Percentiles rank a stretch among this genome's conserved stretches.
Conservation (phyloP, 2,329 filamentous ascomycete genomes). For the Neopestalotiopsis sp. region DNA sequence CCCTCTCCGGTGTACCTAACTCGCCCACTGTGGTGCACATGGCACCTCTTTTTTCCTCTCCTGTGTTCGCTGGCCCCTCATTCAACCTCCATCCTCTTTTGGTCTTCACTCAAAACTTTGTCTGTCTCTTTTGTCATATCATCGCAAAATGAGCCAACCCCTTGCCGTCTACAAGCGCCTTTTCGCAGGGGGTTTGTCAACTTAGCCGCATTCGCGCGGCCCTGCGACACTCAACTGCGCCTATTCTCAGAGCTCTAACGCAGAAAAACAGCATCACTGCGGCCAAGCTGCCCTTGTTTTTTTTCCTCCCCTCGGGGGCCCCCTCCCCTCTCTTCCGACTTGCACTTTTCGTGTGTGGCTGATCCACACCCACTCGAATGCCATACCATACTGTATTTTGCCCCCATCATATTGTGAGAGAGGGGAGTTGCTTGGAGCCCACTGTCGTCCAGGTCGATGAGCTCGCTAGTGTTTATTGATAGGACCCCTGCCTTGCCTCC, state of each 20-base stretch:
- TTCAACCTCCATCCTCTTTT: background rate
- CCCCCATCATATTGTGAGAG: background rate
- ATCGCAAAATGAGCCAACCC: background rate
- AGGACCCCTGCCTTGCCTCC: background rate
- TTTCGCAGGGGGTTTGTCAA: conserved; percentile 8
- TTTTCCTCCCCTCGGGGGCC: too few species aligned
- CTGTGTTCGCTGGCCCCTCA: background rate
- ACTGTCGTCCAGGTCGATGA: background rate
- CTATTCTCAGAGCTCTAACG: conserved; percentile 11
- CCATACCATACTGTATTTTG: background rate
- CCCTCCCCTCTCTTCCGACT: background rate
- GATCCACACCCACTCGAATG: background rate
- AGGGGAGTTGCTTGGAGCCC: background rate
- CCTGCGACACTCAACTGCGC: conserved; percentile 11
- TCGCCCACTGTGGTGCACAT: background rate
- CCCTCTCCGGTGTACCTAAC: background rate
- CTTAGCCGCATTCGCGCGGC: conserved; percentile 18
- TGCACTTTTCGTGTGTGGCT: conserved; percentile 13
- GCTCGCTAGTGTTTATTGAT: conserved; percentile 4
- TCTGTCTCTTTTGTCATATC: background rate
- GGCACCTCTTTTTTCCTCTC: background rate
- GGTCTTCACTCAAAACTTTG: background rate
- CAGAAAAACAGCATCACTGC: background rate
- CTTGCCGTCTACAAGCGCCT: conserved; percentile 8
- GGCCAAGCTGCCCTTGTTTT: too few species aligned